A percentile compares a stretch with the other conserved stretches of the same genome.
Evolutionary conservation across 306 rosid genomes (phyloP).

Genomic region (Glycine tomentella): DNA sequence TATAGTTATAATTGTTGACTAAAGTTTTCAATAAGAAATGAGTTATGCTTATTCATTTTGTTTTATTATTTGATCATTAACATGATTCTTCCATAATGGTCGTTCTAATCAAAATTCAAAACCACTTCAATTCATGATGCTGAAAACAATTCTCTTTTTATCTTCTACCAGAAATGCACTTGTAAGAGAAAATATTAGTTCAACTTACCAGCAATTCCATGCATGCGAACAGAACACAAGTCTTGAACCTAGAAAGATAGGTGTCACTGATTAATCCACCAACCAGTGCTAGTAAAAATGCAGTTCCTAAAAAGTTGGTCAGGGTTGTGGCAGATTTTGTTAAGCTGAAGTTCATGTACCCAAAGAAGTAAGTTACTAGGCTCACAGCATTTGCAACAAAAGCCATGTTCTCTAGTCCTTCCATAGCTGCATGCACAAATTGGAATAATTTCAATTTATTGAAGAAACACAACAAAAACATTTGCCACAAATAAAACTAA

Average conservation of each 20-base stretch:
- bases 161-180: too few relatives aligned
- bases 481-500: conserved; percentile 14
- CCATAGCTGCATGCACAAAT: conserved; percentile 61
- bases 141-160: background rate
- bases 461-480: background rate
- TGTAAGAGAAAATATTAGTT: background rate
- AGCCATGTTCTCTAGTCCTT: conserved; percentile 89
- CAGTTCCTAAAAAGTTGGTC: conserved; percentile 84
- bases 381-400: conserved; percentile 67
- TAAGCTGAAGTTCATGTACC: conserved; percentile 76
- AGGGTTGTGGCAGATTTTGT: conserved; percentile 77
- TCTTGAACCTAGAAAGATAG: conserved; percentile 76
- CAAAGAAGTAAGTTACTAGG: conserved; percentile 76
- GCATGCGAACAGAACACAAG: conserved; percentile 63
- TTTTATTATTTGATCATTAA: conserved; percentile 3
- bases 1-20: background rate
- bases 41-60: background rate
- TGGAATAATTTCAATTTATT: background rate
- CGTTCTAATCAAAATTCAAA: background rate
- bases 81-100: background rate
- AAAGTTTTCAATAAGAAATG: background rate
- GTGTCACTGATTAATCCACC: conserved; percentile 81
- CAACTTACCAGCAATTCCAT: conserved; percentile 67
- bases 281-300: conserved; percentile 68
- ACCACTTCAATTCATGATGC: background rate